Base-by-base conservation (phyloP, 352 stramenopile species). In the Phytophthora tubulina region DNA sequence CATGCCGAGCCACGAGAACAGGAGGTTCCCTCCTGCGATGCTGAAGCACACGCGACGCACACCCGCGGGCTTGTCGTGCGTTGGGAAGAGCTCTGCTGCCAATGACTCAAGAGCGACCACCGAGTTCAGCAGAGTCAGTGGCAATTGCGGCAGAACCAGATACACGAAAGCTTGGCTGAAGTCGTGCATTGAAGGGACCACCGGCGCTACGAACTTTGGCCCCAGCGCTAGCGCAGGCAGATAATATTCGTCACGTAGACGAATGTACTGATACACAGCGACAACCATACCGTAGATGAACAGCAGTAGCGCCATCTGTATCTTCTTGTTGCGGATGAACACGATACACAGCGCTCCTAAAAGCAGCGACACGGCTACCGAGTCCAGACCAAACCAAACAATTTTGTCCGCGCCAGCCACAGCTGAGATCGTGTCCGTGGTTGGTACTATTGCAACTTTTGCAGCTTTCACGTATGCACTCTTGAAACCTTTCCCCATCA, bases 61-160 rank as follows among this genome's bases (percentile, higher is more conserved):
- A 13, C 75, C 75, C 9, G 85, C 84, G 5, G 85, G 84, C 11
- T 75, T 68, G 50, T 86, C 55, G 48, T 94, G 84, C 57, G 92
- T 91, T 0, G 93, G 94, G 81, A 98, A 98, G 5, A 98, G 78
- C 30, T 92, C 87, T 36, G 89, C 72, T 4, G 92, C 91, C 48
- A 98, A 80, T 32, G 93, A 91, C 63, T 96, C 95, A 5, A 98
- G 84, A 31, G 88, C 93, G 11, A 98, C 85, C n/a, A 98, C 92
- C 51, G 81, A 96, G 78, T 98, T 98, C 46, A 98, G 76, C 27
- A 96, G 86, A 27, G 95, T 98, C 8, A 98, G 76, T 9, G 95
- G 94, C 8, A 98, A 54, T 69, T 98, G 95, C 10, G 95, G 92
- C 42, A 98, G 65, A 27, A 95, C 90, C 17, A 97, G 85, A 50